phyloP scores from a whole-genome alignment of 805 yeast species.

The Isabelozyma gotoi region DNA sequence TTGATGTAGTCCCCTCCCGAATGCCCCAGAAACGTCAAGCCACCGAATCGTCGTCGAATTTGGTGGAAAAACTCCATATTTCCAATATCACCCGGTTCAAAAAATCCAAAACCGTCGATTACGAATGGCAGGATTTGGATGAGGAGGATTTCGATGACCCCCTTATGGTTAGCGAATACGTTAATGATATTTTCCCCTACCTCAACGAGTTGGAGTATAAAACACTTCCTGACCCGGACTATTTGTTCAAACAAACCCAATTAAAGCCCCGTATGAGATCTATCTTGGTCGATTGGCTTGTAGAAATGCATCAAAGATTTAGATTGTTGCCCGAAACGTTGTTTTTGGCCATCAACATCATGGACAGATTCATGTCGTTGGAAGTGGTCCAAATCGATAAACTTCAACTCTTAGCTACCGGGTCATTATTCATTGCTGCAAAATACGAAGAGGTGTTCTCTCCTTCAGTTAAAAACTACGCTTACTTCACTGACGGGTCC shows the following conservation, averaged over 20 bases:
- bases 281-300: conserved; percentile 90
- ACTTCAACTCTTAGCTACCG: conserved; percentile 82
- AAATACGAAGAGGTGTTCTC: conserved; percentile 90
- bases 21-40: conserved; percentile 54
- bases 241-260: conserved; percentile 61
- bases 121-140: conserved; percentile 73
- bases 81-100: conserved; percentile 24
- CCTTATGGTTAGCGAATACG: conserved; percentile 91
- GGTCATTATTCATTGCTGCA: conserved; percentile 85
- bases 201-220: conserved; percentile 68
- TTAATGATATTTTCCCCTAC: conserved; percentile 79
- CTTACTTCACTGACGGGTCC: conserved; percentile 85
- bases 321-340: conserved; percentile 84
- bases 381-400: conserved; percentile 75
- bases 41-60: conserved; percentile 51
- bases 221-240: conserved; percentile 73
- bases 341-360: conserved; percentile 75
- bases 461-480: conserved; percentile 82
- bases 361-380: conserved; percentile 82
- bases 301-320: conserved; percentile 83
- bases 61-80: conserved; percentile 32
- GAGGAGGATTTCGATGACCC: conserved; percentile 69
- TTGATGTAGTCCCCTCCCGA: conserved; percentile 22
- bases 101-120: conserved; percentile 40
- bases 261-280: conserved; percentile 82